These are phyloP conservation scores for Lanmaoa rubissima DNA, from an alignment of 768 basidiomycete genomes.

Conservation along the genomic window DNA sequence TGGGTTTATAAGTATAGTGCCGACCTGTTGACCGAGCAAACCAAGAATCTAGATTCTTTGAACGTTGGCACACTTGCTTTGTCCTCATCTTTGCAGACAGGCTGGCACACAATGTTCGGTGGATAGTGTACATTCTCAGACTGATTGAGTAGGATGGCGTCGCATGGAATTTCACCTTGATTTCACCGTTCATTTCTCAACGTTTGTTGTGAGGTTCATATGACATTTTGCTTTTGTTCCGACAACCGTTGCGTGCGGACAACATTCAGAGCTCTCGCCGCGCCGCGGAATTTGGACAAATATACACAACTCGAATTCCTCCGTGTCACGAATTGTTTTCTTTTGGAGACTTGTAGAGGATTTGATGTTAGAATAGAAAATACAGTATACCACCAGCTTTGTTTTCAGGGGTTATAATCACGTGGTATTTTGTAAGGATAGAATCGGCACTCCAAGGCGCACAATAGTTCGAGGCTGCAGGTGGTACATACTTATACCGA, in stretches of 20 bases:
- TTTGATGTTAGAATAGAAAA: too few species aligned
- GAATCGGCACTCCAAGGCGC: too few species aligned
- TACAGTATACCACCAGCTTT: not conserved
- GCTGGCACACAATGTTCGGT: not conserved
- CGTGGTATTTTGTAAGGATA: not conserved
- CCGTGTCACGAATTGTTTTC: not conserved
- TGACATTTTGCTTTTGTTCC: not conserved
- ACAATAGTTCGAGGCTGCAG: too few species aligned
- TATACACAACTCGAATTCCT: too few species aligned
- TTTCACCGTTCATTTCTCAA: not conserved
- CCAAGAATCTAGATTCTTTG: not conserved
- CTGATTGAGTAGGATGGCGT: too few species aligned
- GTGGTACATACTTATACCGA: too few species aligned
- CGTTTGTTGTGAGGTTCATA: not conserved
- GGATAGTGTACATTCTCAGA: not conserved
- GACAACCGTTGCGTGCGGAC: not conserved
- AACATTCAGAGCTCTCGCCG: not conserved
- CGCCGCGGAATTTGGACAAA: not conserved
- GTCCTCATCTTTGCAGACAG: not conserved
- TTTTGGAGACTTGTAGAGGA: too few species aligned
- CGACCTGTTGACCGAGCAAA: not conserved
- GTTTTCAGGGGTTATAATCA: not conserved
- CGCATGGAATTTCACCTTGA: not conserved
- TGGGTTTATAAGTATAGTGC: not conserved
- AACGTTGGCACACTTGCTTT: slow-evolving; percentile 5